Evolutionary conservation across 192 early-diverging fungal genomes (phyloP).

Genomic region (Gonapodya prolifera): DNA sequence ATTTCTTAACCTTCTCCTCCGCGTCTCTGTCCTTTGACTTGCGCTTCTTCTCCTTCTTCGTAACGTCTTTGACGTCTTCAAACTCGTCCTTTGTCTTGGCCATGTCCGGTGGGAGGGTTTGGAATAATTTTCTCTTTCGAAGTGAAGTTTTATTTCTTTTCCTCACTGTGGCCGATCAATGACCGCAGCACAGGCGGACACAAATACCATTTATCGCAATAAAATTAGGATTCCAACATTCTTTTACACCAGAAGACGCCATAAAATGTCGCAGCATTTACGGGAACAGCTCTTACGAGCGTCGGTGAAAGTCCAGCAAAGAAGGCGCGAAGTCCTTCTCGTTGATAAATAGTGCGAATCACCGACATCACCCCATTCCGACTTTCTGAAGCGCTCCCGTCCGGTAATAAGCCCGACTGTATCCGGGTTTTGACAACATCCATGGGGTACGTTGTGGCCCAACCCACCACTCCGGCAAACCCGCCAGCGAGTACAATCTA

Average conservation of each 20-base stretch:
- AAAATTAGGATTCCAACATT: not conserved
- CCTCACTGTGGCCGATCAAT: no score
- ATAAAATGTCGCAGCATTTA: not conserved
- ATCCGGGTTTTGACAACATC: not conserved
- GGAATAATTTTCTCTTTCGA: not conserved
- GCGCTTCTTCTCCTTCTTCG: conserved; percentile 15
- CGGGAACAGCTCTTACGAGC: not conserved
- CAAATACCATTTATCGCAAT: not conserved
- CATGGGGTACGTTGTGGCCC: not conserved
- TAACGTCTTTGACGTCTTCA: conserved; percentile 7
- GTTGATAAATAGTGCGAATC: not conserved
- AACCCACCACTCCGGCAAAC: not conserved
- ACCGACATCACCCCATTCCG: not conserved
- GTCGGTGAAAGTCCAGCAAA: not conserved
- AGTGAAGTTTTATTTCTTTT: no score
- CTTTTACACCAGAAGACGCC: not conserved
- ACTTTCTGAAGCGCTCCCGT: not conserved
- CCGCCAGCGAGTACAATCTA: not conserved
- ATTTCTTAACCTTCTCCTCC: conserved; percentile 17
- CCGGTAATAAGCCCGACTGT: not conserved
- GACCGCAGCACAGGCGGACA: no score
- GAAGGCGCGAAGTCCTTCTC: not conserved
- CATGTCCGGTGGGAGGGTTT: not conserved
- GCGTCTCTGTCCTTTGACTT: conserved; percentile 36
- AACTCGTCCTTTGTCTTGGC: conserved; percentile 6